Conservation (phyloP, 2,329 filamentous ascomycete genomes). For the Biscogniauxia sp. region DNA sequence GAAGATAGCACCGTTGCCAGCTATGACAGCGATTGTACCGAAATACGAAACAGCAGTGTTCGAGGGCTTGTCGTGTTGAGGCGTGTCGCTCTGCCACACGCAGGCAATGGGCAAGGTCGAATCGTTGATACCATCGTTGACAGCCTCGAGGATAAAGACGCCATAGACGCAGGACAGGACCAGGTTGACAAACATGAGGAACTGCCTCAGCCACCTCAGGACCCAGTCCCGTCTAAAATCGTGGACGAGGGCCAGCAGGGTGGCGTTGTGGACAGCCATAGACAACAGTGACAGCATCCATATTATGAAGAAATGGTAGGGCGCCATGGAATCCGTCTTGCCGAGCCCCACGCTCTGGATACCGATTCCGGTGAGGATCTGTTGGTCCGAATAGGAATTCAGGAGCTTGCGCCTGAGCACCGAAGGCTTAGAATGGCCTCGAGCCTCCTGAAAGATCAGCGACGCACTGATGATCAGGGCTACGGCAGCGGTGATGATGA, state of each 20-base stretch:
- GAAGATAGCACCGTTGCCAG: slow-evolving; percentile 58
- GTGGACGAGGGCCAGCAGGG: slow-evolving; percentile 61
- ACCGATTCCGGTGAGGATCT: slow-evolving; percentile 68
- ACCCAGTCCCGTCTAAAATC: slow-evolving; percentile 68
- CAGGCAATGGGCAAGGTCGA: slow-evolving; percentile 59
- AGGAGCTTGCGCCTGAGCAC: slow-evolving; percentile 62
- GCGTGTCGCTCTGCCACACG: slow-evolving; percentile 49
- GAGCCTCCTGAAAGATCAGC: slow-evolving; percentile 55
- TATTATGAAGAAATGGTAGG: slow-evolving; percentile 70
- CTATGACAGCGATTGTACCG: slow-evolving; percentile 61
- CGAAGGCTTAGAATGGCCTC: slow-evolving; percentile 39
- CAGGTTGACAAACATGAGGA: slow-evolving; percentile 65
- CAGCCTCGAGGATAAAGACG: slow-evolving; percentile 54
- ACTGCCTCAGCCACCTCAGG: slow-evolving; percentile 62
- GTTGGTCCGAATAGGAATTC: slow-evolving; percentile 64
- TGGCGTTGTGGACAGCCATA: slow-evolving; percentile 64
- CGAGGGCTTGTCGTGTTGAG: slow-evolving; percentile 31
- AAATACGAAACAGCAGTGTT: slow-evolving; percentile 49
- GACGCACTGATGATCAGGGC: slow-evolving; percentile 53
- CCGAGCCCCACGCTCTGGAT: slow-evolving; percentile 63
- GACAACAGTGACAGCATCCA: slow-evolving; percentile 66
- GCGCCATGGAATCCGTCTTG: slow-evolving; percentile 55
- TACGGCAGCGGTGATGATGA: slow-evolving; percentile 61
- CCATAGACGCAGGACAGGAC: slow-evolving; percentile 55
- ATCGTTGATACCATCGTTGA: slow-evolving; percentile 49